Evolutionary conservation across 2,329 filamentous ascomycete species (phyloP).

Genomic region (Juglanconis oblonga): DNA sequence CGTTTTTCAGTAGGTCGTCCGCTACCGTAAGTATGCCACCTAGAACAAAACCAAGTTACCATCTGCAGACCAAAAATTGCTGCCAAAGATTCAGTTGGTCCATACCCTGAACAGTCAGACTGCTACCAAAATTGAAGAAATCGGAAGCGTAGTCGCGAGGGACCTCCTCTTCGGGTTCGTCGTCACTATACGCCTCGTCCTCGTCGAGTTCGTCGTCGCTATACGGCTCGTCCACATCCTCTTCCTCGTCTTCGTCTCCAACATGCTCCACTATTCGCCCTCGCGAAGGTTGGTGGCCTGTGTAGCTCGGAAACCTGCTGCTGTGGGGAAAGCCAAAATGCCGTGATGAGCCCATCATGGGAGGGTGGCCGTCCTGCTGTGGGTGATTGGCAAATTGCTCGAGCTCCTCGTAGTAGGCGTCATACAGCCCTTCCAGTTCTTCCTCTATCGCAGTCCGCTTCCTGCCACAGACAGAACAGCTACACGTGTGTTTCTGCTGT

Average conservation of each 20-base stretch:
- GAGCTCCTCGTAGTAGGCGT: slow-evolving; percentile 96
- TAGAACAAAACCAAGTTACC: slow-evolving; percentile 38
- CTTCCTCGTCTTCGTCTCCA: slow-evolving; percentile 53
- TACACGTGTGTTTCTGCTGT: slow-evolving; percentile 98
- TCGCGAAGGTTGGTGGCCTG: slow-evolving; percentile 67
- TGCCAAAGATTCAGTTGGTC: slow-evolving; percentile 21
- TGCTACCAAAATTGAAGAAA: slow-evolving; percentile 97
- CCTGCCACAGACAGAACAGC: slow-evolving; percentile 92
- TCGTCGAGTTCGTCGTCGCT: slow-evolving; percentile 67
- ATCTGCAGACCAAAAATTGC: slow-evolving; percentile 23
- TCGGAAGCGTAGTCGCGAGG: slow-evolving; percentile 68
- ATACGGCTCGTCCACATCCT: slow-evolving; percentile 52
- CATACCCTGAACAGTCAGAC: slow-evolving; percentile 85
- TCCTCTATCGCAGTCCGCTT: slow-evolving; percentile 98
- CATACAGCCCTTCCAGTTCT: slow-evolving; percentile 94
- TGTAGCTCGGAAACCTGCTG: slow-evolving; percentile 45
- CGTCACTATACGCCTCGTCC: slow-evolving; percentile 63
- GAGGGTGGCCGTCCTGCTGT: slow-evolving; percentile 65
- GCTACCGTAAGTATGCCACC: slow-evolving; percentile 98
- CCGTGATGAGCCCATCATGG: slow-evolving; percentile 66
- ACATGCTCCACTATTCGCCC: slow-evolving; percentile 71
- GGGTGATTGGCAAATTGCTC: slow-evolving; percentile 90
- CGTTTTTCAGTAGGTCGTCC: slow-evolving; percentile 97
- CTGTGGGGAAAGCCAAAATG: slow-evolving; percentile 50
- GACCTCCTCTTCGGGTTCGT: slow-evolving; percentile 50